Conservation (phyloP, 805 yeast genomes). For the Kluyveromyces aestuarii region DNA sequence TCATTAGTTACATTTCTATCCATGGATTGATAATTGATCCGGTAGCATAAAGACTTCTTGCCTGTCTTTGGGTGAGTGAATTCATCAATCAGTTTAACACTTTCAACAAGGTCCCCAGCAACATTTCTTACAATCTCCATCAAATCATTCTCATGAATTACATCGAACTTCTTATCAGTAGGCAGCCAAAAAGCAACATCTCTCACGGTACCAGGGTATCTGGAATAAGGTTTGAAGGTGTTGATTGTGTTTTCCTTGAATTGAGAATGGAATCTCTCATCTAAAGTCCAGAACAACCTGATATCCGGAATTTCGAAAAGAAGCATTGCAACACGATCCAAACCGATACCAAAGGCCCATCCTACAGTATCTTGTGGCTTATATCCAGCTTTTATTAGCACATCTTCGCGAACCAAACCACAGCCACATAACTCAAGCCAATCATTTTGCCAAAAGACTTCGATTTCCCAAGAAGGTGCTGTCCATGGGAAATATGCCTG, state of each 20-base stretch:
- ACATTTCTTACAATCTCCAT: constrained; percentile 84
- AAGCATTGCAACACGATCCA: constrained; percentile 93
- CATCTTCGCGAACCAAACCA: constrained; percentile 78
- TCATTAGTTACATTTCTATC: constrained; percentile 81
- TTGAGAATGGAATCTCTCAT: constrained; percentile 67
- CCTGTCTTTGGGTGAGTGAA: constrained; percentile 80
- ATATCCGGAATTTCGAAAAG: constrained; percentile 94
- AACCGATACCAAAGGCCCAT: constrained; percentile 97
- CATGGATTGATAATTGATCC: constrained; percentile 92
- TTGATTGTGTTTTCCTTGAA: constrained; percentile 56
- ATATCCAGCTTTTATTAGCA: constrained; percentile 63
- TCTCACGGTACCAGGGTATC: constrained; percentile 76
- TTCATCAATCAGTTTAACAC: constrained; percentile 70
- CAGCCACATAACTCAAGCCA: constrained; percentile 98
- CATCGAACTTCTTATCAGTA: constrained; percentile 22
- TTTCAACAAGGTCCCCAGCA: constrained; percentile 86
- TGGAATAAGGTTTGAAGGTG: constrained; percentile 80
- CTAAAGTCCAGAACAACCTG: constrained; percentile 82
- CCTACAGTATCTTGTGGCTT: constrained; percentile 52
- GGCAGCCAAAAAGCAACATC: constrained; percentile 93
- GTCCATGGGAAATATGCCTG: constrained; percentile 98
- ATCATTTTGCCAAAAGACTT: constrained; percentile 97
- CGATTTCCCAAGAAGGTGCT: constrained; percentile 96
- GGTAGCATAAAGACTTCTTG: constrained; percentile 70
- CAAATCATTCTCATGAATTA: constrained; percentile 76